These are phyloP conservation scores for Phytophthora pisi DNA, from an alignment of 352 stramenopile species.

Conservation along the genomic window DNA sequence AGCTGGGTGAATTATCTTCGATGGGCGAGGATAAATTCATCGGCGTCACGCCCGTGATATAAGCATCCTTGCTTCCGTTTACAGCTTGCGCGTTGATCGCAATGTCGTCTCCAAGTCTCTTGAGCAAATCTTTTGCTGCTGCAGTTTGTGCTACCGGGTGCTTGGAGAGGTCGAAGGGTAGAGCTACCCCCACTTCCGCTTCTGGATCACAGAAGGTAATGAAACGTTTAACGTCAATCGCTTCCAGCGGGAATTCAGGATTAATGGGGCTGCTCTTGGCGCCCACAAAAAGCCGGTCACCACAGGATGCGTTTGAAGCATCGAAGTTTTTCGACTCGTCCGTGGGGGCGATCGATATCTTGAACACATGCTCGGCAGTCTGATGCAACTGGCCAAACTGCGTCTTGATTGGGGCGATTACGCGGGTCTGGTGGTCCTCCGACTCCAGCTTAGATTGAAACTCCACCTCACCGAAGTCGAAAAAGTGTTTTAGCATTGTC, in stretches of 20 bases:
- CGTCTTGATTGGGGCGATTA: constrained; percentile 63
- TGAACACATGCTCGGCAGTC: constrained; percentile 38
- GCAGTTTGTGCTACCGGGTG: constrained; percentile 92
- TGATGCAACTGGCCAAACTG: constrained; percentile 72
- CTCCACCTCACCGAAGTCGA: constrained; percentile 74
- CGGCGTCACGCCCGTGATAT: constrained; percentile 66
- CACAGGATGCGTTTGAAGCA: constrained; percentile 85
- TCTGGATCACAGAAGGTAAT: constrained; percentile 82
- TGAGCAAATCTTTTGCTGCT: constrained; percentile 94
- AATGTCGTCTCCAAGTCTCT: constrained; percentile 93
- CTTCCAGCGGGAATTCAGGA: constrained; percentile 74
- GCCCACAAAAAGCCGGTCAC: constrained; percentile 46
- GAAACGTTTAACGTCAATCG: constrained; percentile 70
- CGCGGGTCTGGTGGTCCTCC: constrained; percentile 50
- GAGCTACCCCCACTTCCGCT: constrained; percentile 35
- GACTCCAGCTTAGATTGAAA: constrained; percentile 68
- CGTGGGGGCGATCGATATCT: constrained; percentile 25
- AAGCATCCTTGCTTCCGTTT: constrained; percentile 81
- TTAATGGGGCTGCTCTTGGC: constrained; percentile 47
- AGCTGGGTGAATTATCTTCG: constrained; percentile 9
- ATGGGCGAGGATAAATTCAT: constrained; percentile 39
- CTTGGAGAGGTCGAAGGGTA: constrained; percentile 94
- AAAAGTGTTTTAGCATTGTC: constrained; percentile 85
- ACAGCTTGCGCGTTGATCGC: constrained; percentile 77
- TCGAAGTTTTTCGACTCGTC: constrained; percentile 44